These are phyloP conservation scores for Erodium trifolium DNA, from an alignment of 441 rosid genomes.

Conservation along the genomic window DNA sequence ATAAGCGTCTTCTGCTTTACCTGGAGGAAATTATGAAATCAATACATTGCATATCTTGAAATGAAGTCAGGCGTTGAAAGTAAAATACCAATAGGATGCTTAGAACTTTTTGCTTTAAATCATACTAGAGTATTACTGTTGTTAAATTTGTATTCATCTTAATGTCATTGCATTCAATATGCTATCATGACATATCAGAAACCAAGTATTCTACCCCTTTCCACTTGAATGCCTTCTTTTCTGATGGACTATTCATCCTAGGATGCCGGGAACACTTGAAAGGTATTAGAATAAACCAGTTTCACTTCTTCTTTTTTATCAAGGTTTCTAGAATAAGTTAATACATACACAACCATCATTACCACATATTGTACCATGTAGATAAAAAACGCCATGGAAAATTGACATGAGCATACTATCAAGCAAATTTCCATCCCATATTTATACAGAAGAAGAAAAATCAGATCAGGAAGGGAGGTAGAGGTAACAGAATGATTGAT, in stretches of 20 bases:
- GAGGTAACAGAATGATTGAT: not conserved
- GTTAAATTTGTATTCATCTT: not conserved
- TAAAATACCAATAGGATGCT: not conserved
- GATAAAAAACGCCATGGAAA: not conserved
- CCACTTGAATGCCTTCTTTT: not conserved
- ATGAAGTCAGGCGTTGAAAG: not conserved
- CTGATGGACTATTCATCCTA: not conserved
- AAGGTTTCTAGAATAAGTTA: not conserved
- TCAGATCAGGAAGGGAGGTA: not conserved
- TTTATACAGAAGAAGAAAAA: not conserved
- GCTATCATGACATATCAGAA: not conserved
- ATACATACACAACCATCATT: not conserved
- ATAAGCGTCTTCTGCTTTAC: conserved; percentile 47
- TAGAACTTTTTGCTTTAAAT: not conserved
- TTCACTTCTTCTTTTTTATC: no score
- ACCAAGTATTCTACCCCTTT: not conserved
- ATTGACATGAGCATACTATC: not conserved
- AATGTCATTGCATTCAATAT: not conserved
- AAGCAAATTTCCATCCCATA: not conserved
- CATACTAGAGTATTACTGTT: not conserved
- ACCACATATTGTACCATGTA: not conserved
- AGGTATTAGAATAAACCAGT: no score
- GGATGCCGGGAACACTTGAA: not conserved
- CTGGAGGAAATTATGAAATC: conserved; percentile 24
- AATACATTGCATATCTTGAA: not conserved